Percentiles rank a stretch among this genome's conserved stretches.
phyloP scores from a whole-genome alignment of 257 asterid species.

The Linderniella brevidens region DNA sequence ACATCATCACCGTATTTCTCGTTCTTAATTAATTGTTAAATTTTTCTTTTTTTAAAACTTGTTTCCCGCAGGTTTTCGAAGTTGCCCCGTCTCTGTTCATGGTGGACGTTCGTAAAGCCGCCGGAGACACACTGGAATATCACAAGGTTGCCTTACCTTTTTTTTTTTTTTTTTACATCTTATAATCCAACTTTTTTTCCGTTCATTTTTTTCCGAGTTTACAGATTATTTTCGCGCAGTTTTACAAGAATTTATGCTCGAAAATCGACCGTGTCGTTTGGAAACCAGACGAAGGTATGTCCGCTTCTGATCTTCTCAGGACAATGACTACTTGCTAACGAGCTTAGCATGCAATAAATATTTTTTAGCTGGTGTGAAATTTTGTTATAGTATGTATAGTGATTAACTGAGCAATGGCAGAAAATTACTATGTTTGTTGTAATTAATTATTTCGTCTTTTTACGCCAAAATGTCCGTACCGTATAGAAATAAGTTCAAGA shows the following conservation, averaged over 20 bases:
- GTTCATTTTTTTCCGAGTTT: neutral
- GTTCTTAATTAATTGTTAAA: neutral
- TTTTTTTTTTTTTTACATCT: neutral
- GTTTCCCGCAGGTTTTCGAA: constrained; percentile 49
- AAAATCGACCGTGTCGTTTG: constrained; percentile 43
- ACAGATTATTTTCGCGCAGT: constrained; percentile 45
- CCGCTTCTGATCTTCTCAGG: constrained; percentile 6
- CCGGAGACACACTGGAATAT: constrained; percentile 88
- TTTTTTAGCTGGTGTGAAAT: no score
- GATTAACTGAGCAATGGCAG: no score
- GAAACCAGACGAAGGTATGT: constrained; percentile 51
- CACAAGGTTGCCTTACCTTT: constrained; percentile 55
- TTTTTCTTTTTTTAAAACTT: neutral
- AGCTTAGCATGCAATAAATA: no score
- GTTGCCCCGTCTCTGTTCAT: constrained; percentile 84
- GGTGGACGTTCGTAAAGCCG: constrained; percentile 93
- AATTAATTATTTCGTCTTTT: no score
- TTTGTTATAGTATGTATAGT: no score
- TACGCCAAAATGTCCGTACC: no score
- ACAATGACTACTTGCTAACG: neutral
- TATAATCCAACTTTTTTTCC: neutral
- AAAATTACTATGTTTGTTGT: no score
- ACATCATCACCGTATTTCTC: neutral
- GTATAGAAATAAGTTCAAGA: no score
- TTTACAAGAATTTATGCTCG: constrained; percentile 59